Evolutionary conservation across 2,329 filamentous ascomycete genomes (phyloP).

Genomic region (Fusarium pseudonygamai): DNA sequence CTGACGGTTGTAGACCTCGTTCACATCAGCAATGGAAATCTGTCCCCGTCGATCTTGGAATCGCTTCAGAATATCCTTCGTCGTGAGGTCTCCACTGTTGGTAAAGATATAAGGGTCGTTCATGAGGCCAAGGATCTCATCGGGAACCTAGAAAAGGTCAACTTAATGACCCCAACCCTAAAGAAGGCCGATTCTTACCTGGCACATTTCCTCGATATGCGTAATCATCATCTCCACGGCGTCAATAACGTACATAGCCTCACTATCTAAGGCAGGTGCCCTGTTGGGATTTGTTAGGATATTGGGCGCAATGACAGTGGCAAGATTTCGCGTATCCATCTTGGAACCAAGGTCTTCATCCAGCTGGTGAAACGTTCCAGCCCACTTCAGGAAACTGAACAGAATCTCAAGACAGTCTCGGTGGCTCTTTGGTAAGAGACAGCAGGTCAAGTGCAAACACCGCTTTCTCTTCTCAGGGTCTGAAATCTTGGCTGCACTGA

Average conservation of each 20-base stretch:
- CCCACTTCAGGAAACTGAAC: constrained; percentile 97
- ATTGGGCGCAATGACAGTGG: constrained; percentile 97
- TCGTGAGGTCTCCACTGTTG: constrained; percentile 86
- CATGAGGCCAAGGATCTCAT: constrained; percentile 87
- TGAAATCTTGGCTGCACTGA: constrained; percentile 86
- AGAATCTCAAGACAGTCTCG: constrained; percentile 94
- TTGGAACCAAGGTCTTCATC: constrained; percentile 97
- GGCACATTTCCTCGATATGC: constrained; percentile 95
- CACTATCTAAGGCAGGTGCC: constrained; percentile 76
- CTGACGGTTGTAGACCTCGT: constrained; percentile 65
- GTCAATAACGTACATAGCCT: constrained; percentile 93
- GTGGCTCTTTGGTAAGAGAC: constrained; percentile 89
- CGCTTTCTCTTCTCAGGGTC: constrained; percentile 85
- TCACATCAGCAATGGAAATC: constrained; percentile 68
- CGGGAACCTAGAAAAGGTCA: constrained; percentile 75
- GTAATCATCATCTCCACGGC: constrained; percentile 91
- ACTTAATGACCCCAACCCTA: neutral
- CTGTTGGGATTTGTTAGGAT: constrained; percentile 80
- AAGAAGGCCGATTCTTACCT: constrained; percentile 69
- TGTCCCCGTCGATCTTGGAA: constrained; percentile 80
- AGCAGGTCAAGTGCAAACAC: constrained; percentile 89
- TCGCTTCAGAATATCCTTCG: constrained; percentile 94
- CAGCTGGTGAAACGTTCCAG: constrained; percentile 94
- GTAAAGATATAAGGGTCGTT: constrained; percentile 86
- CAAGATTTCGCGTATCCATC: constrained; percentile 98